Evolutionary conservation across 306 rosid genomes (phyloP).

Genomic region (Clitoria ternatea): DNA sequence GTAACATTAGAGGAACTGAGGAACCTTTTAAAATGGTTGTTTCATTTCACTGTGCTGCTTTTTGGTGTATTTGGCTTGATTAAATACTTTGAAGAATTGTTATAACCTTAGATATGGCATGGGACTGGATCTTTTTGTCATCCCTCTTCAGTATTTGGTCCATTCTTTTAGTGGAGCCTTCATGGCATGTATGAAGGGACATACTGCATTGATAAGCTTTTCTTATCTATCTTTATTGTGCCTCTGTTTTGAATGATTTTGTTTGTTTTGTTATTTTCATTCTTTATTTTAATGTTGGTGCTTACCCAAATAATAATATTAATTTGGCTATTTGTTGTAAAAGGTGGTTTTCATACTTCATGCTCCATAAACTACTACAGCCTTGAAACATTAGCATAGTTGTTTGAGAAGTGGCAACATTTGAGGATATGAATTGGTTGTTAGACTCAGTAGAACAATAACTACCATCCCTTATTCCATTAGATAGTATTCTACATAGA

Average conservation of each 20-base stretch:
- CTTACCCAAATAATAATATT: background rate
- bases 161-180: background rate
- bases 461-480: background rate
- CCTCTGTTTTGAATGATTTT: background rate
- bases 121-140: background rate
- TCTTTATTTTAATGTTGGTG: background rate
- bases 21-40: background rate
- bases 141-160: background rate
- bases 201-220: background rate
- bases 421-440: background rate
- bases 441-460: background rate
- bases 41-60: background rate
- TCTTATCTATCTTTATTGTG: background rate
- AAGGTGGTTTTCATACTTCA: slow-evolving; percentile 2
- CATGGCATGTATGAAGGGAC: background rate
- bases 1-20: background rate
- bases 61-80: background rate
- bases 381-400: background rate
- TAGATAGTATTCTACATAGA: background rate
- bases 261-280: background rate
- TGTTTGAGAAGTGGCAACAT: background rate
- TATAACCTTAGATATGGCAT: background rate
- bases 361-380: background rate
- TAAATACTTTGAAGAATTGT: background rate
- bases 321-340: background rate